Conservation (phyloP, 768 basidiomycete genomes). For the Gyrodon lividus region DNA sequence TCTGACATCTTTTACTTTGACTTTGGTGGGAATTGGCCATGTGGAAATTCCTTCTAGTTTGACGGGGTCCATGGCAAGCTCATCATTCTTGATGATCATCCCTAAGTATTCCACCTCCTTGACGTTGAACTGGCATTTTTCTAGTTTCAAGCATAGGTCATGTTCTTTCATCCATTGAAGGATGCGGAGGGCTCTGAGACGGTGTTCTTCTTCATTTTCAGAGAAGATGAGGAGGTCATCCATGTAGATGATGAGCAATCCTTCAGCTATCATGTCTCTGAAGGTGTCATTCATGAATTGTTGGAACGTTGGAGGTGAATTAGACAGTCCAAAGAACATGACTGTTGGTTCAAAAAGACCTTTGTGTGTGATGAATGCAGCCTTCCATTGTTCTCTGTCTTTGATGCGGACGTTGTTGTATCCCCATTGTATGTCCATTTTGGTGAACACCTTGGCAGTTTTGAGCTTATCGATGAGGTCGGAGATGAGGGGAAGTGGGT, state of each 20-base stretch:
- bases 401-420: background rate
- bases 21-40: slow-evolving; percentile 26
- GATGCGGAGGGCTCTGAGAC: slow-evolving; percentile 21
- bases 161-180: slow-evolving; percentile 28
- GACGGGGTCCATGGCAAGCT: slow-evolving; percentile 32
- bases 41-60: slow-evolving; percentile 35
- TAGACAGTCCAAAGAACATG: slow-evolving; percentile 21
- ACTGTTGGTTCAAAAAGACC: too few species aligned
- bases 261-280: slow-evolving; percentile 7
- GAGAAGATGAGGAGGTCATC: slow-evolving; percentile 29
- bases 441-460: background rate
- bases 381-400: background rate
- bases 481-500: background rate
- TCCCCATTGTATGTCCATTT: background rate
- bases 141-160: slow-evolving; percentile 34
- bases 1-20: slow-evolving; percentile 35
- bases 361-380: too few species aligned
- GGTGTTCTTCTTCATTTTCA: background rate
- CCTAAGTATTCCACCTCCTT: background rate
- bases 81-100: background rate
- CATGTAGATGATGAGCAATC: slow-evolving; percentile 26
- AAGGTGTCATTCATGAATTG: too few species aligned
- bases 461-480: background rate
- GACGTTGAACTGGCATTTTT: slow-evolving; percentile 21
- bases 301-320: slow-evolving; percentile 22